Conservation (phyloP, 495 filamentous ascomycete species). For the Neurospora sp. region DNA sequence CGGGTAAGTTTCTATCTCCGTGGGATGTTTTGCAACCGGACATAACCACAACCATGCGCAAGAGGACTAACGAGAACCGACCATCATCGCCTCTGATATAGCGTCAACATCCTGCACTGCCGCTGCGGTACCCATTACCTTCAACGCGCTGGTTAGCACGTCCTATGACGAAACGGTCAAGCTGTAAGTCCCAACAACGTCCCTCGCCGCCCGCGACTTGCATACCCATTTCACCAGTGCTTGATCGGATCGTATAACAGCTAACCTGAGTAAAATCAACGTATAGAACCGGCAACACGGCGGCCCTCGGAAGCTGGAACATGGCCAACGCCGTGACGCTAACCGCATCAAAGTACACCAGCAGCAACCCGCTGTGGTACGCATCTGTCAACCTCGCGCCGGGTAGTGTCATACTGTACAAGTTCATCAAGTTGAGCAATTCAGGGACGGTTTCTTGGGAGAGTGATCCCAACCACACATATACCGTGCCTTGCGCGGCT, state of each 20-base stretch:
- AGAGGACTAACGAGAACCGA: not conserved
- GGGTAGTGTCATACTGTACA: constrained; percentile 49
- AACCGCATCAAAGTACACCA: constrained; percentile 44
- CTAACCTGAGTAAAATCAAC: not conserved
- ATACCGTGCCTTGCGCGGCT: constrained; percentile 38
- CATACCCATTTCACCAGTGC: too few species aligned
- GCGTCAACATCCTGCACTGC: constrained; percentile 23
- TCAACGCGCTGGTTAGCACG: constrained; percentile 46
- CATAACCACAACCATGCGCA: not conserved
- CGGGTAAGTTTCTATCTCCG: not conserved
- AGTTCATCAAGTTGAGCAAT: constrained; percentile 51
- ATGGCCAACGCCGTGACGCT: constrained; percentile 39
- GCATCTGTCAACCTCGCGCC: constrained; percentile 39
- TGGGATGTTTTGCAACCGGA: not conserved
- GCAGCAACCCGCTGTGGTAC: constrained; percentile 47
- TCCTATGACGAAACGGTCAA: constrained; percentile 47
- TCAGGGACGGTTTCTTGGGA: constrained; percentile 53
- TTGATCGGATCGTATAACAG: not conserved
- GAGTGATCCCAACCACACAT: constrained; percentile 49
- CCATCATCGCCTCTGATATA: not conserved
- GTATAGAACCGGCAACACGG: constrained; percentile 37
- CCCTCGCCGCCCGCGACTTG: not conserved
- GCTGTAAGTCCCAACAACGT: constrained; percentile 21
- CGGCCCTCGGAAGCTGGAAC: constrained; percentile 48
- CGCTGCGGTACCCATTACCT: constrained; percentile 44